Evolutionary conservation across 225 moss, liverwort and hornwort genomes (phyloP), one percentile per base, ranked within the genome.

Genomic region (Rhytidiadelphus loreus): DNA sequence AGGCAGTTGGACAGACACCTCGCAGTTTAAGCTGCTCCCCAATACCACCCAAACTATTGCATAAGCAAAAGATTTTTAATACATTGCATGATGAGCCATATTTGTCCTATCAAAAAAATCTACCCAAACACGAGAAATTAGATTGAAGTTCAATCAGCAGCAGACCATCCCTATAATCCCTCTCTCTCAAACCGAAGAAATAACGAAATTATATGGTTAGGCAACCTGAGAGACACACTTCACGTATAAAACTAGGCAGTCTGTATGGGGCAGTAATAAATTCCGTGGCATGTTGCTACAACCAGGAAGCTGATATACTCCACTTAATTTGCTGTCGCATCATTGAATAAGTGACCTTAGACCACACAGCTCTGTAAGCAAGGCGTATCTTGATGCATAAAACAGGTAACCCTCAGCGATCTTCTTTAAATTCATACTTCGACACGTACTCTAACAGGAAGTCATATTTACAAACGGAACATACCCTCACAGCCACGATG

Each of bases 281-380:
- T 94, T 90, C 94, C 92, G 65, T 85, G 94, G 91, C 92, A 89
- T 94, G 92, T 85, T 89, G 82, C 94, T 94, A 87, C 88, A 92
- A 91, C 94, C 92, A 91, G 94, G 94, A 94, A 92, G 92, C 92
- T 94, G 92, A 94, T 94, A 91, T 94, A 94, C 94, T 88, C 91
- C 94, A 92, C 80, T 90, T 78, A n/a, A 64, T 84, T 87, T 77
- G 25, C 63, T 94, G 46, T 94, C 44, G 94, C 94, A 94, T 92
- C 94, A 84, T 85, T 16, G 21, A 81, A 62, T 82, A 91, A 80
- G 94, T 94, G 94, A 94, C 94, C 92, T 92, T 91, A 89, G 82
- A 92, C 91, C 88, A 90, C 91, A 92, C 83, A 80, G 85, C 94
- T 94, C 78, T 85, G 91, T 88, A 88, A 90, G 89, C 94, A 94